phyloP scores from a whole-genome alignment of 2,329 filamentous ascomycete species.

The Sclerotinia glacialis region DNA sequence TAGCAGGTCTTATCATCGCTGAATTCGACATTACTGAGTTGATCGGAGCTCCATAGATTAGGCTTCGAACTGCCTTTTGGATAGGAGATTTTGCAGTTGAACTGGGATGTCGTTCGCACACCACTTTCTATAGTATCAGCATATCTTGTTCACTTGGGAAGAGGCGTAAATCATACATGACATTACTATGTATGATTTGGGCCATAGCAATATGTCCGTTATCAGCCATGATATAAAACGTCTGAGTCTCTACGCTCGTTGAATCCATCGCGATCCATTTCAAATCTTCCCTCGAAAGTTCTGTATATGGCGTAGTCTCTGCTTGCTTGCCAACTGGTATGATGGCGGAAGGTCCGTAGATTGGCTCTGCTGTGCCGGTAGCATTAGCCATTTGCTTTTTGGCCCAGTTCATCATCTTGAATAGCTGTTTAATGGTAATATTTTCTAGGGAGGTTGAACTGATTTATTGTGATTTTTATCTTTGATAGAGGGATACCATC shows the following conservation, averaged over 20 bases:
- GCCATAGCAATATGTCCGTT: constrained; percentile 72
- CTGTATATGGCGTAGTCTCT: constrained; percentile 74
- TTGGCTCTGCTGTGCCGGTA: constrained; percentile 92
- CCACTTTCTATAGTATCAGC: constrained; percentile 56
- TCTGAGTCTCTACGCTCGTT: constrained; percentile 92
- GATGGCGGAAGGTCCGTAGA: constrained; percentile 88
- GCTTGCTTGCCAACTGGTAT: constrained; percentile 80
- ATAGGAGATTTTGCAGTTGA: constrained; percentile 91
- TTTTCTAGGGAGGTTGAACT: neutral
- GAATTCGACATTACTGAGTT: constrained; percentile 75
- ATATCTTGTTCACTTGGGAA: constrained; percentile 24
- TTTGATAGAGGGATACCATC: neutral
- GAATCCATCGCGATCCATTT: constrained; percentile 79
- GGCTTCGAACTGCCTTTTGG: constrained; percentile 64
- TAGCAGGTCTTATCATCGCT: constrained; percentile 80
- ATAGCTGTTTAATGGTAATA: constrained; percentile 16
- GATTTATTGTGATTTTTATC: constrained; percentile 16
- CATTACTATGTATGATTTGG: constrained; percentile 97
- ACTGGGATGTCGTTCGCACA: constrained; percentile 85
- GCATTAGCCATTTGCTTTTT: constrained; percentile 84
- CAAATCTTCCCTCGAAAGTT: constrained; percentile 72
- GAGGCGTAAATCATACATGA: constrained; percentile 62
- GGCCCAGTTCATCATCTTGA: constrained; percentile 86
- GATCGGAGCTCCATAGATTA: constrained; percentile 79
- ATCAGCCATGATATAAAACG: constrained; percentile 84